These are phyloP conservation scores for Cercospora sojina DNA, from an alignment of 2,329 filamentous ascomycete genomes.

Conservation along the genomic window DNA sequence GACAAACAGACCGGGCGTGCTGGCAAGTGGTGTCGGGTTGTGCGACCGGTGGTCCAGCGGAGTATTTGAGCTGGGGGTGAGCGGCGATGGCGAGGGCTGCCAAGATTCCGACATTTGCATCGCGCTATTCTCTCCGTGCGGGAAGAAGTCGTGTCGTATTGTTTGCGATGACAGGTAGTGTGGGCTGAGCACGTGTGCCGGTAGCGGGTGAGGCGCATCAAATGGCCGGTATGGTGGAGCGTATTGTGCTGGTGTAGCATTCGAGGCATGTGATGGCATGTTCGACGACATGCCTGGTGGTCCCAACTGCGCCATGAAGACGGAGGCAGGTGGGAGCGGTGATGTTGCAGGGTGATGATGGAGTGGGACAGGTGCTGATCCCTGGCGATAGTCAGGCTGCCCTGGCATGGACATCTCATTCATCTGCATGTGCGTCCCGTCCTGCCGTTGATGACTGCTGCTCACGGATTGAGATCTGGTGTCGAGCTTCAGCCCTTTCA, in stretches of 20 bases:
- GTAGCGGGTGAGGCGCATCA: constrained; percentile 7
- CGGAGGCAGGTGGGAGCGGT: constrained; percentile 10
- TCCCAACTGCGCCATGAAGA: constrained; percentile 14
- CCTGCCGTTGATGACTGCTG: not conserved
- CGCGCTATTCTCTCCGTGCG: not conserved
- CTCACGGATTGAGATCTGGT: not conserved
- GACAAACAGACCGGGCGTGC: constrained; percentile 1
- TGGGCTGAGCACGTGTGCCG: not conserved
- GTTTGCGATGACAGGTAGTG: not conserved
- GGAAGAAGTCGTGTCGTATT: constrained; percentile 3
- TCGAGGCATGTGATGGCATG: not conserved
- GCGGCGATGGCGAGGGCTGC: constrained; percentile 9
- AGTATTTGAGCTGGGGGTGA: constrained; percentile 12
- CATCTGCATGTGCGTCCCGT: constrained; percentile 4
- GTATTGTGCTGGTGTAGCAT: constrained; percentile 7
- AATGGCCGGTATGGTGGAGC: constrained; percentile 12
- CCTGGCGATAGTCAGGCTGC: constrained; percentile 1
- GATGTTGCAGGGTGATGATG: constrained; percentile 12
- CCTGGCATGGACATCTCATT: constrained; percentile 4
- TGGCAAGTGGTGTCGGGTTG: constrained; percentile 10
- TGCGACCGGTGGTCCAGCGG: constrained; percentile 9
- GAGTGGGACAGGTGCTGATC: constrained; percentile 5
- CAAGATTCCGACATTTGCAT: constrained; percentile 13
- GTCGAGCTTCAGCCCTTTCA: constrained; percentile 19
- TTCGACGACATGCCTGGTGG: not conserved